These are phyloP conservation scores for Mortierella polycephala DNA, from an alignment of 371 early-diverging fungal species.

Conservation along the genomic window DNA sequence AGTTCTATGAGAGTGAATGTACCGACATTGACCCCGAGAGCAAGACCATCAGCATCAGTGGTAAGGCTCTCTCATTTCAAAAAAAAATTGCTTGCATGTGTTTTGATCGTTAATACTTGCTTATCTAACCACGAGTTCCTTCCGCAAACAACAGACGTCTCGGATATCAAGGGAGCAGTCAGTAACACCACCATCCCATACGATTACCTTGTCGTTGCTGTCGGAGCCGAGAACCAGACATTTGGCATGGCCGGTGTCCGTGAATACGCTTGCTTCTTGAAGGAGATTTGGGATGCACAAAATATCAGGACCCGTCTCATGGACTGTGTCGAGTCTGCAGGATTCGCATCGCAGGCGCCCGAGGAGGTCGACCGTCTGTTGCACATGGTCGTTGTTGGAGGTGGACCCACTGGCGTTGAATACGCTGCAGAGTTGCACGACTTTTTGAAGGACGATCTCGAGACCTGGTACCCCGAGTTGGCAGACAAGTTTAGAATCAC, in stretches of 20 bases:
- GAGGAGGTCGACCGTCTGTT: slow-evolving; percentile 86
- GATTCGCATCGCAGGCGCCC: slow-evolving; percentile 80
- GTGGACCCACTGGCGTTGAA: slow-evolving; percentile 96
- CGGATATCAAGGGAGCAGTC: slow-evolving; percentile 73
- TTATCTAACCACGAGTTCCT: background rate
- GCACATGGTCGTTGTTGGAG: slow-evolving; percentile 97
- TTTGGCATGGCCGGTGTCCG: slow-evolving; percentile 91
- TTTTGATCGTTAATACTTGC: background rate
- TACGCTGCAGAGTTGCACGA: slow-evolving; percentile 96
- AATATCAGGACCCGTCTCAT: slow-evolving; percentile 88
- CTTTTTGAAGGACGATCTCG: slow-evolving; percentile 87
- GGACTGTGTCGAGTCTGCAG: slow-evolving; percentile 91
- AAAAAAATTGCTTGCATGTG: background rate
- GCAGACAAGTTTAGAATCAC: slow-evolving; percentile 90
- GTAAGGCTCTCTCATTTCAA: slow-evolving; percentile 53
- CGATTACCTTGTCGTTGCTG: slow-evolving; percentile 90
- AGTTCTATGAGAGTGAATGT: slow-evolving; percentile 89
- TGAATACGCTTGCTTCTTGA: slow-evolving; percentile 88
- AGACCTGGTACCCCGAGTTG: slow-evolving; percentile 86
- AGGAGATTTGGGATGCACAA: slow-evolving; percentile 90
- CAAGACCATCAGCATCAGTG: slow-evolving; percentile 77
- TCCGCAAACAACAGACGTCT: slow-evolving; percentile 62
- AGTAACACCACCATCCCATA: slow-evolving; percentile 74
- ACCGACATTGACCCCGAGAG: slow-evolving; percentile 82
- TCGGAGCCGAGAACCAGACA: slow-evolving; percentile 90